Evolutionary conservation across 805 yeast species (phyloP), one percentile per base, ranked within the genome.

Genomic region (Metschnikowia borealis): DNA sequence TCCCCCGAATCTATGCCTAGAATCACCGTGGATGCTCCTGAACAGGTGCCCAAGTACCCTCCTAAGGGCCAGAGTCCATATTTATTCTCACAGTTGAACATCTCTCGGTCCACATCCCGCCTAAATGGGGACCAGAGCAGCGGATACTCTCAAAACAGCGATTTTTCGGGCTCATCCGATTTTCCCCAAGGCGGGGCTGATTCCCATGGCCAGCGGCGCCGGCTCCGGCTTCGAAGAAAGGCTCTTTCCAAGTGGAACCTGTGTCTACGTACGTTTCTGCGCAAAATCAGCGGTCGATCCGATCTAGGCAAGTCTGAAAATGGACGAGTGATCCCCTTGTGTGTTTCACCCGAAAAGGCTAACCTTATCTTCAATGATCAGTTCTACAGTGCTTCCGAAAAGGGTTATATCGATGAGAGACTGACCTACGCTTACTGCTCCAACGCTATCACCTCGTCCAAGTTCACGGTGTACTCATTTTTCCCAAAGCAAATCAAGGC

Each of bases 401-500:
- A 66, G 31, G 63, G 70, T 2, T 68, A 85, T 35, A 60, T 84
- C 2, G 98, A 92, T 66, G 94, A 86, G 62, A 75, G 97, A 53
- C 80, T 77, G 5, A 67, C 74, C 5, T 74, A 64, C 38, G 83
- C 89, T 0, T 92, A 85, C 65, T 60, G 77, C 49, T 66, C 77
- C 51, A 94, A 94, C 66, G 59, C 76, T 29, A 85, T 94, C 52
- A 87, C 95, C 0, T 90, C 97, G 0, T 86, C 98, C 2, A 82
- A 90, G 60, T 94, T 94, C 69, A 84, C 91, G 2, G 51, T 86
- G 2, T 82, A 84, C 63, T 80, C 90, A 43, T 94, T 94, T 59
- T 57, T 94, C 2, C 99, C 99, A 1, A 81, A 91, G 54, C 97
- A 94, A 62, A 66, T 94, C 36, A 77, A 82, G 54, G 96, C 94